A percentile compares a stretch with the other conserved stretches of the same genome.
phyloP scores from a whole-genome alignment of 208 protist genomes.

The Wallacemonas sp. region DNA sequence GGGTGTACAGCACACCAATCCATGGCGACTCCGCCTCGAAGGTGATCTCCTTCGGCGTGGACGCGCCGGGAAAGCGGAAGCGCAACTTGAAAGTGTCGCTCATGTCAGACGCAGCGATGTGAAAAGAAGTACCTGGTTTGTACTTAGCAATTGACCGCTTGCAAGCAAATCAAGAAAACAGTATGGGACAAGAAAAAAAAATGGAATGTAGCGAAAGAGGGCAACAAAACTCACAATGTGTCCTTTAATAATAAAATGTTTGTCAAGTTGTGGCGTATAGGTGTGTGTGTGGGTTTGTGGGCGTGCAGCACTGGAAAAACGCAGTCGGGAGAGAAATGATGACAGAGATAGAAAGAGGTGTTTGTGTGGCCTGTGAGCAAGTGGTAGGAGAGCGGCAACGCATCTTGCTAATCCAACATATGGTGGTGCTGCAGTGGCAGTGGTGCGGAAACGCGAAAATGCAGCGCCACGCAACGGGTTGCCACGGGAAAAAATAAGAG shows the following conservation, averaged over 20 bases:
- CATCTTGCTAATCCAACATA: no score
- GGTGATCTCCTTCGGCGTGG: conserved; percentile 37
- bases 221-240: conserved; percentile 1
- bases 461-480: no score
- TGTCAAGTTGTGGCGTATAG: no score
- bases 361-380: no score
- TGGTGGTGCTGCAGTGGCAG: no score
- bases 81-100: conserved; percentile 52
- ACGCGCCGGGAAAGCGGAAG: conserved; percentile 58
- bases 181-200: not conserved
- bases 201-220: not conserved
- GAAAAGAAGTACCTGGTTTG: no score
- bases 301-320: not conserved
- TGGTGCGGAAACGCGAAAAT: no score
- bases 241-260: no score
- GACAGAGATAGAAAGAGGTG: not conserved
- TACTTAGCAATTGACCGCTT: no score
- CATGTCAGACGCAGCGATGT: not conserved
- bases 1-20: conserved; percentile 27
- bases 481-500: no score
- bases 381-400: no score
- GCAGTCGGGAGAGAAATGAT: not conserved
- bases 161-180: not conserved
- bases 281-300: no score
- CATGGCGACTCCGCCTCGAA: conserved; percentile 43